These are phyloP conservation scores for Thielaviopsis ethacetica DNA, from an alignment of 2,329 filamentous ascomycete species.

Conservation along the genomic window DNA sequence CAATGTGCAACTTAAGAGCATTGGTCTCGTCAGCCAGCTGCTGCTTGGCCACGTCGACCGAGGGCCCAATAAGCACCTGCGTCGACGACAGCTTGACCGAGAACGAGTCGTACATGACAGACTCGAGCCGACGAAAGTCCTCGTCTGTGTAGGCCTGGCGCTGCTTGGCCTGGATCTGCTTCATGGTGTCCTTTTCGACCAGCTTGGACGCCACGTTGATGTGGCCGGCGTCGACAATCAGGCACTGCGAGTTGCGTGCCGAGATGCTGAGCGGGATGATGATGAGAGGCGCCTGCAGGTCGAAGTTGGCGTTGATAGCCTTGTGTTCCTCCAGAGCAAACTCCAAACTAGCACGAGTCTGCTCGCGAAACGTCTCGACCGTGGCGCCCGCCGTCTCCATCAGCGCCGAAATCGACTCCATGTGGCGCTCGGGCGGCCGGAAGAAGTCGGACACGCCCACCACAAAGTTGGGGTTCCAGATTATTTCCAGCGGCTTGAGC, in stretches of 20 bases:
- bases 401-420: constrained; percentile 93
- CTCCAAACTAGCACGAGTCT: constrained; percentile 87
- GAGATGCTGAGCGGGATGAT: constrained; percentile 92
- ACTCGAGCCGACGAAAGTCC: constrained; percentile 75
- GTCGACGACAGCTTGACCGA: constrained; percentile 84
- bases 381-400: constrained; percentile 94
- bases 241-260: constrained; percentile 60
- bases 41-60: constrained; percentile 74
- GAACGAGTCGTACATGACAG: constrained; percentile 96
- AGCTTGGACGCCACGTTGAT: constrained; percentile 87
- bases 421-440: constrained; percentile 85
- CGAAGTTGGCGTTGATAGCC: constrained; percentile 89
- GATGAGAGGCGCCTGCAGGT: constrained; percentile 88
- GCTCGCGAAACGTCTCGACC: constrained; percentile 84
- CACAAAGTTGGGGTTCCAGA: constrained; percentile 91
- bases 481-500: constrained; percentile 86
- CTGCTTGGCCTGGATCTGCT: constrained; percentile 82
- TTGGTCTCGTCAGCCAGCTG: constrained; percentile 57
- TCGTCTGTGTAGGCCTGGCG: constrained; percentile 73
- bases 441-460: constrained; percentile 91
- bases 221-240: constrained; percentile 93
- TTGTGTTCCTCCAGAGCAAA: constrained; percentile 97
- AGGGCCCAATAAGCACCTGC: constrained; percentile 86
- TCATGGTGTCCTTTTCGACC: constrained; percentile 78
- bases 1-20: constrained; percentile 63